Evolutionary conservation across 2,329 filamentous ascomycete genomes (phyloP).

Genomic region (Tolypocladium tundrense): DNA sequence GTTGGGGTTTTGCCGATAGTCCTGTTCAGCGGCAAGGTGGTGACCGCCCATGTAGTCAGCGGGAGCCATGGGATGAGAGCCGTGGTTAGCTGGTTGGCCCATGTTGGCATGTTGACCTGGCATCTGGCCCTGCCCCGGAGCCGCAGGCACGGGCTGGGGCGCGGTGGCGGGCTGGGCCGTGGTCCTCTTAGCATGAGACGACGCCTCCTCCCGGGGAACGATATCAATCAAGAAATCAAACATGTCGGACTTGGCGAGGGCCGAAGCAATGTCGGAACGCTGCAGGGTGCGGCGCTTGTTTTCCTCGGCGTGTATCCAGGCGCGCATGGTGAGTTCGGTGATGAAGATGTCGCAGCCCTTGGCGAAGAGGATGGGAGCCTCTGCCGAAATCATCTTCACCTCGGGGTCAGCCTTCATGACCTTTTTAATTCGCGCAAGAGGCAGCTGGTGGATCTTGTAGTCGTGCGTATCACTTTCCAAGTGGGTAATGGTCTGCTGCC

Average conservation of each 20-base stretch:
- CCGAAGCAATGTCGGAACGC: constrained; percentile 91
- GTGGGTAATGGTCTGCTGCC: constrained; percentile 96
- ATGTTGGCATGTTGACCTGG: constrained; percentile 39
- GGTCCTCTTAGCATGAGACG: constrained; percentile 71
- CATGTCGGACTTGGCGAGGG: constrained; percentile 96
- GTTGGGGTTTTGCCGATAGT: constrained; percentile 67
- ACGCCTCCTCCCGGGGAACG: constrained; percentile 87
- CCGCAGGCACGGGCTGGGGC: constrained; percentile 33
- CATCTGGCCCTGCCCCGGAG: constrained; percentile 40
- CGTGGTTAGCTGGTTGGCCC: constrained; percentile 46
- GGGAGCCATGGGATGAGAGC: constrained; percentile 46
- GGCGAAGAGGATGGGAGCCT: constrained; percentile 94
- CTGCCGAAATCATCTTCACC: constrained; percentile 99
- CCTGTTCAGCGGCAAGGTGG: constrained; percentile 55
- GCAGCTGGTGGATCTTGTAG: constrained; percentile 96
- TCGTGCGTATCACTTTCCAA: constrained; percentile 93
- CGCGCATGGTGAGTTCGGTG: constrained; percentile 96
- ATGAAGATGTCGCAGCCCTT: constrained; percentile 99
- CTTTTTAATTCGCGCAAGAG: constrained; percentile 97
- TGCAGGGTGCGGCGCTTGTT: constrained; percentile 96
- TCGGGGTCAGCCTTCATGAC: constrained; percentile 99
- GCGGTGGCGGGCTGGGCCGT: constrained; percentile 37
- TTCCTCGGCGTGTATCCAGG: constrained; percentile 98
- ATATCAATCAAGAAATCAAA: constrained; percentile 99
- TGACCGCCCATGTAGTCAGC: constrained; percentile 56